phyloP scores from a whole-genome alignment of 306 rosid species.

The Lathyrus oleraceus region DNA sequence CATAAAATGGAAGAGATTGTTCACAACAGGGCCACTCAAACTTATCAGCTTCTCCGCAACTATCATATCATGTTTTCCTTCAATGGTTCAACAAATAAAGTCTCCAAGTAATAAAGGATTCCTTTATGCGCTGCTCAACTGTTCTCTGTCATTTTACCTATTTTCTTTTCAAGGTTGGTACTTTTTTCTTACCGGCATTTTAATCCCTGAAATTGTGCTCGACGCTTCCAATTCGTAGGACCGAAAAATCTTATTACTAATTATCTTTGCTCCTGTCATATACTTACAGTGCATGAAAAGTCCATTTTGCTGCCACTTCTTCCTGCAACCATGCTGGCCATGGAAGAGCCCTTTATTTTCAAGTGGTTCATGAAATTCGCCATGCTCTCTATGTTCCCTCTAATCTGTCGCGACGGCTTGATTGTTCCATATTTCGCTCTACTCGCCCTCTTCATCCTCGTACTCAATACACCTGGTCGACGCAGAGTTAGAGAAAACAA shows the following conservation, averaged over 20 bases:
- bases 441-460: conserved; percentile 55
- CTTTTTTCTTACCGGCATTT: background rate
- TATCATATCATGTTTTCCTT: conserved; percentile 71
- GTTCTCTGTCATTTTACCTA: conserved; percentile 82
- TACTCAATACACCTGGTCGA: conserved; percentile 45
- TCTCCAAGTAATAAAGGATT: conserved; percentile 76
- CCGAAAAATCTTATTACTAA: background rate
- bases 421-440: conserved; percentile 63
- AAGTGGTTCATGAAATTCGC: conserved; percentile 60
- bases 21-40: conserved; percentile 62
- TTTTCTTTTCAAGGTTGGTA: conserved; percentile 91
- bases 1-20: conserved; percentile 87
- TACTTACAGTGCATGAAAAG: conserved; percentile 84
- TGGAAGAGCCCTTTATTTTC: conserved; percentile 69
- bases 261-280: conserved; percentile 7
- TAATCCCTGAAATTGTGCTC: background rate
- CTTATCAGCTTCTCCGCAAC: conserved; percentile 72
- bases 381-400: conserved; percentile 88
- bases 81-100: conserved; percentile 84
- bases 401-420: conserved; percentile 64
- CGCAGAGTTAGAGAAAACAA: conserved; percentile 33
- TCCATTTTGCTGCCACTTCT: conserved; percentile 87
- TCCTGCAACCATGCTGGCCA: conserved; percentile 81
- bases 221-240: background rate
- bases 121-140: conserved; percentile 75